These are phyloP conservation scores for Phytophthora fragariae DNA, from an alignment of 352 stramenopile genomes.

Conservation along the genomic window DNA sequence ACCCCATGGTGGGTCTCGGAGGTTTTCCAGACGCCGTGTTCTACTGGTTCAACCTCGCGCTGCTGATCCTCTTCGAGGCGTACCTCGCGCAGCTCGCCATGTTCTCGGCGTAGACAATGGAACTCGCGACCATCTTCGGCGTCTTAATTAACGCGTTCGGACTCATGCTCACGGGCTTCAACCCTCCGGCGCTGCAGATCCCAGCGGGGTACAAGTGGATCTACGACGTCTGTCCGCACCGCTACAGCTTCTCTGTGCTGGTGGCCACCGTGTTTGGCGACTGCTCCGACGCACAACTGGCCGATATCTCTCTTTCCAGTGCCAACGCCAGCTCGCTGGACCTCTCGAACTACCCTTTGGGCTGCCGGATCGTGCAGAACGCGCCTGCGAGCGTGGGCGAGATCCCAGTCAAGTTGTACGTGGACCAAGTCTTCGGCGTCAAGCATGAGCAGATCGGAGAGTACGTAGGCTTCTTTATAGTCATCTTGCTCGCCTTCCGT, in stretches of 20 bases:
- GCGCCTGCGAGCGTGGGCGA: constrained; percentile 23
- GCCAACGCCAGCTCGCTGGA: not conserved
- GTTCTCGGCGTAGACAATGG: constrained; percentile 32
- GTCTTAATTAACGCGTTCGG: constrained; percentile 39
- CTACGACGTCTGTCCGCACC: constrained; percentile 39
- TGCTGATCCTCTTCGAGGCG: constrained; percentile 38
- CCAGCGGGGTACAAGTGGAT: constrained; percentile 47
- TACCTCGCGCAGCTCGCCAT: constrained; percentile 37
- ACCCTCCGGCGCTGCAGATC: constrained; percentile 39
- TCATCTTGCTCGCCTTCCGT: constrained; percentile 41
- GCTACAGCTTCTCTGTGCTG: constrained; percentile 40
- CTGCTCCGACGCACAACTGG: constrained; percentile 30
- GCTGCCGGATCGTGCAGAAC: constrained; percentile 35
- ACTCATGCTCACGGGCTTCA: constrained; percentile 50
- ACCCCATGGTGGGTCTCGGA: constrained; percentile 50
- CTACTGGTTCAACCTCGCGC: constrained; percentile 38
- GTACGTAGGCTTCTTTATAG: constrained; percentile 33
- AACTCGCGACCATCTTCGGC: constrained; percentile 30
- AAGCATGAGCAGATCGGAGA: constrained; percentile 42
- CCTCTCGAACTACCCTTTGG: constrained; percentile 23
- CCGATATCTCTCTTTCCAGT: constrained; percentile 10
- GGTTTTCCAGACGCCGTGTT: constrained; percentile 28
- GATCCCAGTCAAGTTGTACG: constrained; percentile 35
- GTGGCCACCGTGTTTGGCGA: constrained; percentile 40
- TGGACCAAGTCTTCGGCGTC: constrained; percentile 39